phyloP scores from a whole-genome alignment of 176 grass and related monocot species.

The Bonia amplexicaulis region DNA sequence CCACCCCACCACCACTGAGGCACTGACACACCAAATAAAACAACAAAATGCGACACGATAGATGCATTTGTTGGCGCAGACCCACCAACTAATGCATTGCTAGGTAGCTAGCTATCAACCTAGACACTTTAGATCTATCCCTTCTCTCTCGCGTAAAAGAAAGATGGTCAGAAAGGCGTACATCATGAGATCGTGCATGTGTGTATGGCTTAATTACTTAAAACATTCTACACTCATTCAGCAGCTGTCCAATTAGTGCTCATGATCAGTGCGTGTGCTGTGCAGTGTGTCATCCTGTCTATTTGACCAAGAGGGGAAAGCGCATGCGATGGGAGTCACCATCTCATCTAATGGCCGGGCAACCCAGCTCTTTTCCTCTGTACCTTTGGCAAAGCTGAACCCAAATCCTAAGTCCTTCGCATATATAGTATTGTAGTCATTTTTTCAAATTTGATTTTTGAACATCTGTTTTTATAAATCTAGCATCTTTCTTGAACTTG shows the following conservation, averaged over 20 bases:
- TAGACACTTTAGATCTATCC: neutral
- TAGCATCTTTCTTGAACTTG: no score
- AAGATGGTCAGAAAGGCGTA: neutral
- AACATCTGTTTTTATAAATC: no score
- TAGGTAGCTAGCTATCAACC: conserved; percentile 1
- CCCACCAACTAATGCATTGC: conserved; percentile 32
- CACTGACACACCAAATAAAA: conserved; percentile 33
- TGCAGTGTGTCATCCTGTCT: neutral
- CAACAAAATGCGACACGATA: conserved; percentile 34
- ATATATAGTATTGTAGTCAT: no score
- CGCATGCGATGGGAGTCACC: conserved; percentile 10
- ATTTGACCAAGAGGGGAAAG: neutral
- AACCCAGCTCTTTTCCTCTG: neutral
- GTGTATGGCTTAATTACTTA: neutral
- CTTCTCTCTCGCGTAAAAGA: neutral
- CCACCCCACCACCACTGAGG: neutral
- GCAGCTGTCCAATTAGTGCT: neutral
- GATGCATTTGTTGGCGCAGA: conserved; percentile 23
- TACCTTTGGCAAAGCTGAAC: conserved; percentile 34
- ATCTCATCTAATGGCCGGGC: conserved; percentile 8
- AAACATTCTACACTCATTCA: neutral
- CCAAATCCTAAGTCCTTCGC: neutral
- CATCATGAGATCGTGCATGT: neutral
- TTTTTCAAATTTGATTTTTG: no score
- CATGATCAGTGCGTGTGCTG: neutral